These are phyloP conservation scores for Discostella pseudostelligera DNA, from an alignment of 108 stramenopile genomes.

Conservation along the genomic window DNA sequence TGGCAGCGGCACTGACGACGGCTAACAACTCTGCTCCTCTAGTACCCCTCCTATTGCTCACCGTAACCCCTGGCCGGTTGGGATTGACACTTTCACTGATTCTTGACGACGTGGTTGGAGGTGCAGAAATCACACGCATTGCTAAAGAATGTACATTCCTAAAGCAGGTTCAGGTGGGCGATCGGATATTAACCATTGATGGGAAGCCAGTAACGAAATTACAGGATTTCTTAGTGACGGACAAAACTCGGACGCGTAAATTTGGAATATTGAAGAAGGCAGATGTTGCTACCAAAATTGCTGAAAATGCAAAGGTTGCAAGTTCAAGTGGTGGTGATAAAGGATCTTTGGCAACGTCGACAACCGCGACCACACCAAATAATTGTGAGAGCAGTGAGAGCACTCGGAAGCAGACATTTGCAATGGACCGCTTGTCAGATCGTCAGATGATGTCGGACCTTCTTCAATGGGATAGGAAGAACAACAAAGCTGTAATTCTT, in stretches of 20 bases:
- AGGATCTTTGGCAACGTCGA: too few species aligned
- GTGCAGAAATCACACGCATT: slow-evolving; percentile 5
- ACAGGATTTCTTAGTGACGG: not conserved
- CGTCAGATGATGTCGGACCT: slow-evolving; percentile 7
- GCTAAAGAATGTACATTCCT: slow-evolving; percentile 11
- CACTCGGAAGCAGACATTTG: slow-evolving; percentile 12
- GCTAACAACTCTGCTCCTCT: not conserved
- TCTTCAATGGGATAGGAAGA: slow-evolving; percentile 16
- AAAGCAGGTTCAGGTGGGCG: slow-evolving; percentile 11
- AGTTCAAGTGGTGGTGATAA: too few species aligned
- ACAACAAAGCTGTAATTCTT: slow-evolving; percentile 2
- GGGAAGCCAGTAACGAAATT: slow-evolving; percentile 1
- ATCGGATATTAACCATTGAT: slow-evolving; percentile 17
- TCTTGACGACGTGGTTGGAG: too few species aligned
- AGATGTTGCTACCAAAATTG: too few species aligned
- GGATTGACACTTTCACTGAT: slow-evolving; percentile 14
- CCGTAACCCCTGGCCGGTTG: slow-evolving; percentile 13
- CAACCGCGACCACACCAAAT: too few species aligned
- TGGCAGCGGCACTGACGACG: not conserved
- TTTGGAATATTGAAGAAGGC: slow-evolving; percentile 17
- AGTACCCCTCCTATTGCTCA: not conserved
- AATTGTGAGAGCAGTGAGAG: too few species aligned
- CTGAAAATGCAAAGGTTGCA: too few species aligned
- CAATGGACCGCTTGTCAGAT: not conserved
- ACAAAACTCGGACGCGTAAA: slow-evolving; percentile 5